Conservation (phyloP, 495 filamentous ascomycete species). For the Penicillium longicatenatum region DNA sequence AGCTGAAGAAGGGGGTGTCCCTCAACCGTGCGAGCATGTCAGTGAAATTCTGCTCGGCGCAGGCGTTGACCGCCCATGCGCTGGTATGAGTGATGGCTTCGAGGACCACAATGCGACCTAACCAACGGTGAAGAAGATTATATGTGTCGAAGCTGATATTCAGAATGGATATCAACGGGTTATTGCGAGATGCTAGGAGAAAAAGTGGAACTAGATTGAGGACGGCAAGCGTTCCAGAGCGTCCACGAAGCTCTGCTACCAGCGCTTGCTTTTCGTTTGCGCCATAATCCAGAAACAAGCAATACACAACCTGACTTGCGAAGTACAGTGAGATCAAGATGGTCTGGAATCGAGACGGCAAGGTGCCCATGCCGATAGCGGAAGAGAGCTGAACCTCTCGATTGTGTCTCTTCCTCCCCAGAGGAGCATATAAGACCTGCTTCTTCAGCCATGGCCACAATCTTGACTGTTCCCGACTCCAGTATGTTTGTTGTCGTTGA, state of each 20-base stretch:
- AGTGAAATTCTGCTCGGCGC: constrained; percentile 44
- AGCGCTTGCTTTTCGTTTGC: constrained; percentile 48
- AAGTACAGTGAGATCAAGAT: constrained; percentile 73
- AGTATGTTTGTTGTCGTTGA: constrained; percentile 55
- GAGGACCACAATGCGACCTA: constrained; percentile 81
- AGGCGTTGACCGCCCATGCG: constrained; percentile 63
- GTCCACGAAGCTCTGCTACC: constrained; percentile 73
- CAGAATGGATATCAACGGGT: constrained; percentile 80
- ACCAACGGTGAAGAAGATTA: constrained; percentile 93
- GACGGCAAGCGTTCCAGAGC: constrained; percentile 77
- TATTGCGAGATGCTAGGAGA: constrained; percentile 88
- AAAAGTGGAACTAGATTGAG: constrained; percentile 93
- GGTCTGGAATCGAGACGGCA: constrained; percentile 84
- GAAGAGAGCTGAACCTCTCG: constrained; percentile 81
- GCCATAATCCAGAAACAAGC: constrained; percentile 70
- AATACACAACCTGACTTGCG: constrained; percentile 76
- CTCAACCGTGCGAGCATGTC: constrained; percentile 59
- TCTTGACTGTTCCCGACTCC: constrained; percentile 63
- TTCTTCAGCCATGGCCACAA: constrained; percentile 77
- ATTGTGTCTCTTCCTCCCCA: constrained; percentile 84
- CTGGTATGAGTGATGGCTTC: constrained; percentile 75
- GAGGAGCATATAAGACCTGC: constrained; percentile 77
- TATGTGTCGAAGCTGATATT: constrained; percentile 95
- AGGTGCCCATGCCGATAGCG: constrained; percentile 84
- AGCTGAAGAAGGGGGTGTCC: constrained; percentile 62